Percentiles rank a stretch among this genome's conserved stretches.
These are phyloP conservation scores for Jamesozyma gamospora DNA, from an alignment of 805 yeast genomes.

Conservation along the genomic window DNA sequence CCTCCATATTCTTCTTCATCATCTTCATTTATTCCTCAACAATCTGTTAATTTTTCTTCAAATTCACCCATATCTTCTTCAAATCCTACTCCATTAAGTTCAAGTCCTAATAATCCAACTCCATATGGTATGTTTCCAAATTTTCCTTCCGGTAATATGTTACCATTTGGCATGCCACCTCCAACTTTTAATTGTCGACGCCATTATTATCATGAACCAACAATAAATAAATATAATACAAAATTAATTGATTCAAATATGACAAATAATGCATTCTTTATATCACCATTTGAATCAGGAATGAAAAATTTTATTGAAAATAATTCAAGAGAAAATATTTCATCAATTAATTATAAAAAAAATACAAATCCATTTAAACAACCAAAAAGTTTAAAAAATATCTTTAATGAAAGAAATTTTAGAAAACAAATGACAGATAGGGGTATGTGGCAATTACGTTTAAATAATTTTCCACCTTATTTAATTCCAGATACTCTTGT, in stretches of 20 bases:
- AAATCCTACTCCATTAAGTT: not conserved
- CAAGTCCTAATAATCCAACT: not conserved
- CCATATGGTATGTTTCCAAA: not conserved
- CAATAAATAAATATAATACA: not conserved
- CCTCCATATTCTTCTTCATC: not conserved
- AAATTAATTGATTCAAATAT: not conserved
- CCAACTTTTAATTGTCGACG: not conserved
- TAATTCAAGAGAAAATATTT: not conserved
- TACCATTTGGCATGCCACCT: constrained; percentile 1
- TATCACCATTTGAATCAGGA: not conserved
- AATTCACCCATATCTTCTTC: not conserved
- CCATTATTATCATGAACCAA: constrained; percentile 1
- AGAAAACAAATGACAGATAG: constrained; percentile 29
- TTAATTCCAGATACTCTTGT: constrained; percentile 15
- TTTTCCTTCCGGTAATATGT: not conserved
- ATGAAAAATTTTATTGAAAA: not conserved
- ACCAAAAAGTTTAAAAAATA: constrained; percentile 21
- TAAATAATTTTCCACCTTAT: constrained; percentile 28
- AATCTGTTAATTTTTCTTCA: not conserved
- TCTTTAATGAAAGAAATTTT: constrained; percentile 26
- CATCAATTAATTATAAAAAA: constrained; percentile 1
- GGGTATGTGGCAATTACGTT: constrained; percentile 26
- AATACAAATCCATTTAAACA: constrained; percentile 11
- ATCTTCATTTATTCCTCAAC: not conserved
- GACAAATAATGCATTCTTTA: not conserved